phyloP scores from a whole-genome alignment of 148 eudicot genomes.

The Rhododendron ovatum region DNA sequence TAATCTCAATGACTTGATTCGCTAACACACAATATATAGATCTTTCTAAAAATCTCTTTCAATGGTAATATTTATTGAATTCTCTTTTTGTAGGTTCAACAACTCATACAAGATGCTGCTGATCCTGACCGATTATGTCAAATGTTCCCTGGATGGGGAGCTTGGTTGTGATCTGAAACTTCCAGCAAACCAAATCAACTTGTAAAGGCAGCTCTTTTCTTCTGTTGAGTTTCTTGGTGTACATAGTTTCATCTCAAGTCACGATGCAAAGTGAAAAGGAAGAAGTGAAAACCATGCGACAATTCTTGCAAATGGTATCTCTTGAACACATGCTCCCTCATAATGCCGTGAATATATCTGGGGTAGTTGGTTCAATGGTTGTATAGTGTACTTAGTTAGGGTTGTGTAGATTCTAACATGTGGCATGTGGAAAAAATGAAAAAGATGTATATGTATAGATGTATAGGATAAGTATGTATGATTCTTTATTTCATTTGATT shows the following conservation, averaged over 20 bases:
- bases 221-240: not conserved
- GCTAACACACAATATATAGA: not conserved
- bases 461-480: not conserved
- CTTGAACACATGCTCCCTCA: not conserved
- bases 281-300: not conserved
- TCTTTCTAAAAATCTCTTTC: not conserved
- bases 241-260: not conserved
- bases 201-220: not conserved
- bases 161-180: constrained; percentile 60
- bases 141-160: constrained; percentile 98
- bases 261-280: not conserved
- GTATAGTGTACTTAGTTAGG: not conserved
- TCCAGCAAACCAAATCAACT: not conserved
- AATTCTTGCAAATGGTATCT: not conserved
- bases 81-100: constrained; percentile 68
- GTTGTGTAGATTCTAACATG: not conserved
- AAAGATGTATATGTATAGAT: not conserved
- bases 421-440: not conserved
- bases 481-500: not conserved
- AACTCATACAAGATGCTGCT: constrained; percentile 89
- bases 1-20: not conserved
- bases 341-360: not conserved
- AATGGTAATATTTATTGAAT: not conserved
- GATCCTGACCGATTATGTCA: constrained; percentile 90
- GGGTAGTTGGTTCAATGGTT: not conserved